Base-by-base conservation (phyloP, 2,329 filamentous ascomycete genomes). In the Phoma sp. region DNA sequence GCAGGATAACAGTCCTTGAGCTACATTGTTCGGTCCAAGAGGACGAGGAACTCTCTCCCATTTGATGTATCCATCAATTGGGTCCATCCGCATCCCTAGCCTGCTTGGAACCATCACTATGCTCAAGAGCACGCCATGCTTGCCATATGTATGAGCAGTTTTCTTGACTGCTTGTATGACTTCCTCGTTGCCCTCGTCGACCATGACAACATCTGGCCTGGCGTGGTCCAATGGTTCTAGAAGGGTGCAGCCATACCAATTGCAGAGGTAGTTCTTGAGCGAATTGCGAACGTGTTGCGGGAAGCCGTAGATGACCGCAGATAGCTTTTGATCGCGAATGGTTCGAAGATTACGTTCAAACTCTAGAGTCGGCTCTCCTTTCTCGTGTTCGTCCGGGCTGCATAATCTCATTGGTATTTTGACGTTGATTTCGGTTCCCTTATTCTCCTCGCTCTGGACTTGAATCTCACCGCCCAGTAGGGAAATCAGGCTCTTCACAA, bases 401-500 rank as follows among this genome's bases (percentile, higher is more conserved):
- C 45, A 55, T 9, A 33, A 15, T 9, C 22, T 46, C 41, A 54
- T 45, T 2, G 45, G 55, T n/a, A 58, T 25, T 21, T 6, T 43
- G 25, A 58, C 37, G 9, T 21, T 36, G 9, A 58, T 48, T 17
- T 47, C 32, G 10, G 55, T 58, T 6, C 51, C 55, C 12, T 38
- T 38, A 1, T 27, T 10, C 2, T 46, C 32, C 3, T 50, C 33
- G 37, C 55, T 58, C 17, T 52, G 47, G 9, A 69, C 55, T 38
- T 57, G 21, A 10, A 69, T 66, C 13, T 52, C 57, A 15, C 64
- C 65, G 10, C 53, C 36, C 3, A 66, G 51, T 10, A 58, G 43
- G 4, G 57, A 56, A 2, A 66, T 50, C 19, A 66, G 51, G 15
- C 53, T 57, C 22, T 58, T 57, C 13, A 66, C 64, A 38, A 69